Evolutionary conservation across 345 rosid species (phyloP).

Genomic region (Stellera chamaejasme): DNA sequence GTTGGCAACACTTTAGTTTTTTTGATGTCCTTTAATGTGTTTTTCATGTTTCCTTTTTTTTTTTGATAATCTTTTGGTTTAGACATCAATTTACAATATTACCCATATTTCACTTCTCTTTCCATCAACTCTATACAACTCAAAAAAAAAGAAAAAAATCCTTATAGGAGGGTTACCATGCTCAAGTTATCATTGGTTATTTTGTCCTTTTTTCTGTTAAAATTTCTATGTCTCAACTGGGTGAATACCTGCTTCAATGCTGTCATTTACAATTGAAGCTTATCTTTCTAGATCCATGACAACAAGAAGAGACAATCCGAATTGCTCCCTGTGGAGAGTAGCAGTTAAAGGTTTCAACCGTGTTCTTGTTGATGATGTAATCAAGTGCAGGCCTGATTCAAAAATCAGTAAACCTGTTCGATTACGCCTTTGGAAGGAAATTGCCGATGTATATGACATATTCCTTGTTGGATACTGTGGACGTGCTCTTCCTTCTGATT

Average conservation of each 20-base stretch:
- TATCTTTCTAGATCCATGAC: slow-evolving; percentile 67
- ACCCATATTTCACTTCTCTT: too few species aligned
- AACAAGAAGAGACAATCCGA: slow-evolving; percentile 89
- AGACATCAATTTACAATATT: too few species aligned
- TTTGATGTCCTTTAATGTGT: too few species aligned
- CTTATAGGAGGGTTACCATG: too few species aligned
- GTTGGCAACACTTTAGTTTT: too few species aligned
- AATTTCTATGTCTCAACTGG: too few species aligned
- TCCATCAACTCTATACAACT: too few species aligned
- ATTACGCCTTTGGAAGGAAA: slow-evolving; percentile 86
- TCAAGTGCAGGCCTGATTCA: slow-evolving; percentile 36
- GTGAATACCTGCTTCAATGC: not conserved
- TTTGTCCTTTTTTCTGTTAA: too few species aligned
- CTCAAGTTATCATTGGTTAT: too few species aligned
- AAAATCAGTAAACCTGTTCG: slow-evolving; percentile 57
- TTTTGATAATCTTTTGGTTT: too few species aligned
- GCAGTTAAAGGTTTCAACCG: slow-evolving; percentile 90
- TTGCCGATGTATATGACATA: slow-evolving; percentile 89
- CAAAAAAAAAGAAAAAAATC: too few species aligned
- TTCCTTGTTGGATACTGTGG: slow-evolving; percentile 95
- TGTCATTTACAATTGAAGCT: slow-evolving; percentile 6
- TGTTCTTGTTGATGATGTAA: slow-evolving; percentile 59
- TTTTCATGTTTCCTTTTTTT: too few species aligned
- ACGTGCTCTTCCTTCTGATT: slow-evolving; percentile 76
- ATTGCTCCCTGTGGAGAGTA: slow-evolving; percentile 85